Evolutionary conservation across 208 protist genomes (phyloP), one percentile per base, ranked within the genome.

Genomic region (Trypanosoma melophagium): DNA sequence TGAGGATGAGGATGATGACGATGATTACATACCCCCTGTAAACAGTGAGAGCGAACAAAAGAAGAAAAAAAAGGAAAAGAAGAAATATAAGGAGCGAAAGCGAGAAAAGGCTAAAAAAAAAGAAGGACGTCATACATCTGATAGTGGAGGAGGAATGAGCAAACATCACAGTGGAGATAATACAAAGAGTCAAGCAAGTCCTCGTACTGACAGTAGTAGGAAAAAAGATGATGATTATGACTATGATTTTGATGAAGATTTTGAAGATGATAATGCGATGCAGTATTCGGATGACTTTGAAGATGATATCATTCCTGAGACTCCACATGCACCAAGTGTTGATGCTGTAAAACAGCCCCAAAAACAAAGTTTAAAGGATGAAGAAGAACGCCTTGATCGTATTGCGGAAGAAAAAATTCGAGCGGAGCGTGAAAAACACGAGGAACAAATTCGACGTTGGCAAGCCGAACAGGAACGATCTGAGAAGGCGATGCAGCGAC

Each of bases 251-350:
- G 67, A 71, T 38, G 65, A 80, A 42, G 55, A 38, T 13, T 60
- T 70, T 74, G 78, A 77, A 1, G 57, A 80, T n/a, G 19, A 56
- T n/a, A 19, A 56, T 14, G 60, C 21, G 4, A 9, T 58, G 19
- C 81, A 86, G 38, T 89, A 82, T 53, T 86, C 87, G 21, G 86
- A 95, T 59, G 77, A 83, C 66, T 83, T 92, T 83, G 74, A 82
- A 47, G 84, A 86, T 57, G 83, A 92, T 56, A 79, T 75, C 55
- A 75, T 82, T 75, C 51, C 70, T 47, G 35, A 62, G 47, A 50
- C 66, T 53, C 57, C 71, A 10, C 21, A 51, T 17, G 49, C 41
- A 21, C 28, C 55, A 7, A 64, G 79, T 40, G n/a, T 58, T 19
- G 55, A 64, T 22, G 73, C 60, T 42, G 58, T 50, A 4, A 59